Evolutionary conservation across 2,329 filamentous ascomycete genomes (phyloP), one percentile per base, ranked within the genome.

Genomic region (Alternaria arborescens): DNA sequence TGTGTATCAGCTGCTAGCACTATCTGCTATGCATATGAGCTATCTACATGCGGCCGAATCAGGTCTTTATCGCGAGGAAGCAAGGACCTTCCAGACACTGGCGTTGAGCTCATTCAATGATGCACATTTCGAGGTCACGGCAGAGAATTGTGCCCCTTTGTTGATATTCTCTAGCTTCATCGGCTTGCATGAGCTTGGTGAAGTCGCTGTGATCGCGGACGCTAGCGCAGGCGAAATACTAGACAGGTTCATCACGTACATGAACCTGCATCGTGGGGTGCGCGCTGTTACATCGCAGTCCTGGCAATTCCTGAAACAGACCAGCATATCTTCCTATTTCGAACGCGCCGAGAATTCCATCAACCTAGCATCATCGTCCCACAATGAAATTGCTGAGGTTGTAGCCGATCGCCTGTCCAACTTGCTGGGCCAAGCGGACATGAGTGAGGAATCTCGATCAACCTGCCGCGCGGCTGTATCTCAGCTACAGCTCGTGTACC

Each of bases 261-360:
- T 52, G 48, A 52, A 52, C 48, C 11, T 52, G 48, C 48, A 30
- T 52, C 48, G 48, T 24, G 48, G 48, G n/a, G 32, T 52, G 5
- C 48, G 34, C 8, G 34, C 48, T 24, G 8, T 52, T 1, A 28
- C 24, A 12, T 28, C 48, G 48, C 48, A 52, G 24, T 52, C 48
- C 48, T 52, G 34, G 48, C 4, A 11, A 24, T 30, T 52, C 48
- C 5, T 40, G 10, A 40, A 52, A 12, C 32, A 52, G 22, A 52
- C 34, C 48, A 52, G 22, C 48, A n/a, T 52, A 10, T 20, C 48
- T 26, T 38, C 48, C 1, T 16, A 24, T 26, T 14, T 52, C 7
- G 20, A 40, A 38, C 34, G 32, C 14, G 22, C 20, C 20, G 22
- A 26, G 2, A 6, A 38, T 18, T 20, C 48, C 4, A 40, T 51